phyloP scores from a whole-genome alignment of 2,329 filamentous ascomycete genomes.

The Colletotrichum cordylinicola region DNA sequence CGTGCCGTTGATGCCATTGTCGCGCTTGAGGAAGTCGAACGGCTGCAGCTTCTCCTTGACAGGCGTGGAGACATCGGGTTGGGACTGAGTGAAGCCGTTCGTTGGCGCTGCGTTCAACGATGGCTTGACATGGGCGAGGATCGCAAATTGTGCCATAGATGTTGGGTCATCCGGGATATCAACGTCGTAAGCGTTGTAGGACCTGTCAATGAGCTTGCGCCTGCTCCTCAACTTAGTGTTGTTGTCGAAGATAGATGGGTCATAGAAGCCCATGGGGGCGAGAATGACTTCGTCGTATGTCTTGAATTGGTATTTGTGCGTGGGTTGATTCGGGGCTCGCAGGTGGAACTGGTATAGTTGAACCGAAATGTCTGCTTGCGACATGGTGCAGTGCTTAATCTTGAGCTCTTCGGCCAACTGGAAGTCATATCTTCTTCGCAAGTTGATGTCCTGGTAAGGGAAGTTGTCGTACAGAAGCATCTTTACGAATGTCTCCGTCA shows the following conservation, averaged over 20 bases:
- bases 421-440: constrained; percentile 89
- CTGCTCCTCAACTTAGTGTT: constrained; percentile 79
- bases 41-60: constrained; percentile 69
- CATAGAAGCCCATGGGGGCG: constrained; percentile 94
- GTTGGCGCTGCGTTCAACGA: constrained; percentile 52
- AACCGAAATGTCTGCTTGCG: constrained; percentile 87
- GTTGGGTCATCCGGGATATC: constrained; percentile 86
- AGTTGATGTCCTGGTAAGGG: constrained; percentile 92
- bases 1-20: constrained; percentile 75
- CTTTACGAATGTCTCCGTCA: constrained; percentile 93
- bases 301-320: constrained; percentile 93
- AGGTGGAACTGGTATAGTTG: constrained; percentile 91
- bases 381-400: constrained; percentile 89
- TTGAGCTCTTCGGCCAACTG: constrained; percentile 95
- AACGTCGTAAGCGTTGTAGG: constrained; percentile 92
- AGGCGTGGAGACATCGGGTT: constrained; percentile 60
- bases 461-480: constrained; percentile 99
- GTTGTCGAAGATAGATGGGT: constrained; percentile 86
- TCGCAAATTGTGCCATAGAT: constrained; percentile 80
- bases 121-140: constrained; percentile 65
- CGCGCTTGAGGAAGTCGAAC: constrained; percentile 70
- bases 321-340: constrained; percentile 85
- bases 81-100: constrained; percentile 48
- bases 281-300: constrained; percentile 95
- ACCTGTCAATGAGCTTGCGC: constrained; percentile 82